Evolutionary conservation across 2,329 filamentous ascomycete genomes (phyloP), one percentile per base, ranked within the genome.

Genomic region (Diaporthe sp.): DNA sequence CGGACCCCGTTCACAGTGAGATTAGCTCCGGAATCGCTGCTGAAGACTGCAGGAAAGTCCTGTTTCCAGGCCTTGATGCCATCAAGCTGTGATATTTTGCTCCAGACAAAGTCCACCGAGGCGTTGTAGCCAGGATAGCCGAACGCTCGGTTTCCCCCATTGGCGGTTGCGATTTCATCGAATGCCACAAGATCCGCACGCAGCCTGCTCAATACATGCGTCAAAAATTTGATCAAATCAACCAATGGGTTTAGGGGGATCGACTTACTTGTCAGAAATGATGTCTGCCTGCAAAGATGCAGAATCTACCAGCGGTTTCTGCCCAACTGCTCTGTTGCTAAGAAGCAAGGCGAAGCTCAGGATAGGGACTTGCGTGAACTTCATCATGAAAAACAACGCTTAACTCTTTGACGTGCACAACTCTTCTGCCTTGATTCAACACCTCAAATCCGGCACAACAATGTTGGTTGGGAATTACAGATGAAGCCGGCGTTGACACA

Each of bases 91-190:
- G 47, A 42, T 28, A 70, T 55, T 9, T 55, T 70, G 65, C 34
- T 55, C 49, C 49, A 70, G n/a, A 70, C n/a, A 31, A 70, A 70
- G 49, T 55, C 65, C 15, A 70, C 65, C 37, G 65, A 70, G 34
- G 65, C 65, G n/a, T 5, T 34, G 49, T 70, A 70, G 34, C 65
- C 65, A 22, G 65, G 34, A 9, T 70, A 70, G 34, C 65, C 65
- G 65, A 70, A 70, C 9, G 65, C 65, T 42, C 65, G 34, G 10
- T 70, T 70, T 25, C 65, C 65, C 4, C 65, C 65, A 28, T 70
- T 70, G 8, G 65, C 65, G n/a, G 31, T 55, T 55, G 65, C 65
- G 55, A 70, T 70, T 34, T 70, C 47, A 49, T 70, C 49, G 49
- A 70, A 70, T 10, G 49, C 34, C 9, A 70, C 65, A 4, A 70